Conservation (phyloP, 306 rosid genomes). For the Quercus glauca region DNA sequence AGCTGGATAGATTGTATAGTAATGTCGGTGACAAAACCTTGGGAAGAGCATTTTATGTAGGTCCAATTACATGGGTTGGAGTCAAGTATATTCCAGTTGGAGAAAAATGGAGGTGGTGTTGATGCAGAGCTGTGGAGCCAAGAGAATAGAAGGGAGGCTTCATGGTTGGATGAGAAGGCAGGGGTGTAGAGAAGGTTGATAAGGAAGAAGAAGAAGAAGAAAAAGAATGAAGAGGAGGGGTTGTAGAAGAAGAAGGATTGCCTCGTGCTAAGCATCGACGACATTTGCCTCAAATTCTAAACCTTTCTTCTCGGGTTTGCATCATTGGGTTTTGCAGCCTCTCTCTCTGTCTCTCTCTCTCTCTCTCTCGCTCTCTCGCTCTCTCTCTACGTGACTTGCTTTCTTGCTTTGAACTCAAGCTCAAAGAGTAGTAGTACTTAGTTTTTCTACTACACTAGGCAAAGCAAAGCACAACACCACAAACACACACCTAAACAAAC, state of each 20-base stretch:
- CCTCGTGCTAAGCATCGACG: conserved; percentile 46
- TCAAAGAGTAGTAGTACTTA: conserved; percentile 1
- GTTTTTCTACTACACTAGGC: conserved; percentile 7
- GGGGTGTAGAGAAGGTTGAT: conserved; percentile 26
- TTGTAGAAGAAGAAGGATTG: conserved; percentile 25
- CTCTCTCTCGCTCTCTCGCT: conserved; percentile 7
- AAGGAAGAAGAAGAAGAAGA: conserved; percentile 12
- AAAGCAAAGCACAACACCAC: not conserved
- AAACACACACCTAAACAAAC: not conserved
- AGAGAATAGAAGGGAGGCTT: conserved; percentile 67
- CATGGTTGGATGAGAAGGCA: conserved; percentile 55
- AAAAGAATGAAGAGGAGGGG: conserved; percentile 10
- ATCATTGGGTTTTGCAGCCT: conserved; percentile 38
- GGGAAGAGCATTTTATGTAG: conserved; percentile 67
- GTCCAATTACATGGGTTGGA: conserved; percentile 87
- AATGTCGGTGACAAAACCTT: conserved; percentile 60
- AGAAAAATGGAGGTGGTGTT: conserved; percentile 41
- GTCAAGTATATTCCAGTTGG: conserved; percentile 67
- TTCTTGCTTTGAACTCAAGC: conserved; percentile 49
- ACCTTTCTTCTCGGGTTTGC: conserved; percentile 51
- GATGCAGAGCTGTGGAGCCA: conserved; percentile 69
- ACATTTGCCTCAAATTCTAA: conserved; percentile 66
- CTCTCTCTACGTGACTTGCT: conserved; percentile 11
- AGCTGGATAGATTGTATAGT: conserved; percentile 59
- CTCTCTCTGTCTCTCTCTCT: conserved; percentile 9